Percentiles rank a stretch among this genome's conserved stretches.
phyloP scores from a whole-genome alignment of 1,284 basidiomycete genomes.

The Wolfiporia cocos region DNA sequence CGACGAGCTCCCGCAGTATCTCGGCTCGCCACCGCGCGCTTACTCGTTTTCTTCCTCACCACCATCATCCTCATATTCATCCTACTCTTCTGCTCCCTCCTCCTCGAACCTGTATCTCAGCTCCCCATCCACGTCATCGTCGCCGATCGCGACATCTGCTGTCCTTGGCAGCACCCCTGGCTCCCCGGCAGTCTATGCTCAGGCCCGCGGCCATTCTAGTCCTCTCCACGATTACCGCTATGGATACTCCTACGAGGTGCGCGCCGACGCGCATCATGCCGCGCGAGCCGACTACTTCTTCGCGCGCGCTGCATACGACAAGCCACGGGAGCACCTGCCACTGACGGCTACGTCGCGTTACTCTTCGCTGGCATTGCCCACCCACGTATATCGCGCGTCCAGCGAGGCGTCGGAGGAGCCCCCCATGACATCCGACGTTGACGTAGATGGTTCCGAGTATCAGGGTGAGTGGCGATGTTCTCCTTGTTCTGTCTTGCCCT shows the following conservation, averaged over 20 bases:
- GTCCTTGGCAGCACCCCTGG: constrained; percentile 8
- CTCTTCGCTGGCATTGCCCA: too few relatives aligned
- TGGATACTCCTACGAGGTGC: not conserved
- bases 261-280: constrained; percentile 1
- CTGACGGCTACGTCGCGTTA: too few relatives aligned
- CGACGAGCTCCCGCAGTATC: constrained; percentile 8
- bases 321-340: too few relatives aligned
- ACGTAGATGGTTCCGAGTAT: constrained; percentile 4
- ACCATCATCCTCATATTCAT: constrained; percentile 3
- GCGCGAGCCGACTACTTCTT: too few relatives aligned
- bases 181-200: constrained; percentile 3
- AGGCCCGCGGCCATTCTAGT: constrained; percentile 7
- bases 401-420: constrained; percentile 6
- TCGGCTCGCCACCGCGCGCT: constrained; percentile 5
- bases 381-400: too few relatives aligned
- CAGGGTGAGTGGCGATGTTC: too few relatives aligned
- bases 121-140: constrained; percentile 5
- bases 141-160: constrained; percentile 8
- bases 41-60: constrained; percentile 8
- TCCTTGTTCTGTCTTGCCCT: too few relatives aligned
- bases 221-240: constrained; percentile 1
- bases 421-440: constrained; percentile 3
- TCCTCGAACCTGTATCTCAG: not conserved
- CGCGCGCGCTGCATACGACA: too few relatives aligned
- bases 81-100: constrained; percentile 1